A percentile compares a stretch with the other conserved stretches of the same genome.
Evolutionary conservation across 257 asterid genomes (phyloP).

Genomic region (Galeopsis tetrahit): DNA sequence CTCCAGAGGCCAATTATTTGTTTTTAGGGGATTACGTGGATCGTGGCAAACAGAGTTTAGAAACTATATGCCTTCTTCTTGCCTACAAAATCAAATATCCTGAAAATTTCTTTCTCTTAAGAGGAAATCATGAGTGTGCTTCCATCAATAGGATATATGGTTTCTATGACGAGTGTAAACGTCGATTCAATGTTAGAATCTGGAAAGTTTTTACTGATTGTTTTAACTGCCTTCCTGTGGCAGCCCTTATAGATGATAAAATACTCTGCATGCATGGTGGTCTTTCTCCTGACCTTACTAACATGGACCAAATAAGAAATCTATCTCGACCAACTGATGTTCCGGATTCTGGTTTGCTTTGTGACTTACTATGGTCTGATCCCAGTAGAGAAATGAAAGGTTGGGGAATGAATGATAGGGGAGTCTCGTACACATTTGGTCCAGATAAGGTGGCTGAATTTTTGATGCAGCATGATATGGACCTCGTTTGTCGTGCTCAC

Average conservation of each 20-base stretch:
- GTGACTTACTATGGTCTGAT: conserved; percentile 83
- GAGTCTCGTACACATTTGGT: conserved; percentile 78
- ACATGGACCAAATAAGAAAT: conserved; percentile 70
- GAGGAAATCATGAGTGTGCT: conserved; percentile 81
- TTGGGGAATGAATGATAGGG: conserved; percentile 87
- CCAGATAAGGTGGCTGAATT: conserved; percentile 83
- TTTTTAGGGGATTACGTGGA: conserved; percentile 79
- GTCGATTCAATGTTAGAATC: conserved; percentile 67
- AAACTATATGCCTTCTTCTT: conserved; percentile 75
- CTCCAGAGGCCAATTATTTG: conserved; percentile 79
- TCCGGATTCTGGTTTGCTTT: conserved; percentile 75
- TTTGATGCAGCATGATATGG: conserved; percentile 80
- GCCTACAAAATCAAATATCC: conserved; percentile 81
- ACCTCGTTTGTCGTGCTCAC: conserved; percentile 83
- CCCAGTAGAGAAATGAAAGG: conserved; percentile 76
- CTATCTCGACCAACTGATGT: conserved; percentile 74
- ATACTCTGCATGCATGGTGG: conserved; percentile 87
- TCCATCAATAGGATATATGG: conserved; percentile 79
- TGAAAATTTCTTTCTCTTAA: conserved; percentile 72
- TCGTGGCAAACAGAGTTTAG: conserved; percentile 79
- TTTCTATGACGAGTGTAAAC: conserved; percentile 77
- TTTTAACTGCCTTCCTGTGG: conserved; percentile 81
- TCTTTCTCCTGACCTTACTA: conserved; percentile 72
- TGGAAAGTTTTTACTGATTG: conserved; percentile 75
- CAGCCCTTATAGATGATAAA: conserved; percentile 76